A percentile compares a stretch with the other conserved stretches of the same genome.
phyloP scores from a whole-genome alignment of 495 filamentous ascomycete species.

The Trichoderma virens region DNA sequence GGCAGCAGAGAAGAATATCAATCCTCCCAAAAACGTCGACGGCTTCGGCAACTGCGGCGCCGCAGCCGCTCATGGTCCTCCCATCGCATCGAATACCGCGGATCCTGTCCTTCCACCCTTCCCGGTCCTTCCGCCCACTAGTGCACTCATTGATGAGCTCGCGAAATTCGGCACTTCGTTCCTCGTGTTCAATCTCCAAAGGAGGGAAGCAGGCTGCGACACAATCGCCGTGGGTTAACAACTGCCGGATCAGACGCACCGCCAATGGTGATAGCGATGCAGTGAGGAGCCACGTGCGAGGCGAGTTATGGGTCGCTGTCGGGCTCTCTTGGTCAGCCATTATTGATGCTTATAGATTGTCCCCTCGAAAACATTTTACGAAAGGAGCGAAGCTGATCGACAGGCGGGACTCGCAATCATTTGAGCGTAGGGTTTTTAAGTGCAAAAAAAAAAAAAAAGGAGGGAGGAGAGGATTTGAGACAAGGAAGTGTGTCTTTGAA shows the following conservation, averaged over 20 bases:
- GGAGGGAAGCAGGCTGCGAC: slow-evolving; percentile 71
- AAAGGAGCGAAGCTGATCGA: neutral
- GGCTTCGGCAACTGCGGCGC: slow-evolving; percentile 80
- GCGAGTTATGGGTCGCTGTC: slow-evolving; percentile 51
- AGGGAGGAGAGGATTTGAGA: neutral
- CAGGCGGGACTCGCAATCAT: neutral
- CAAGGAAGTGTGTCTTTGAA: neutral
- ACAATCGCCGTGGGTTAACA: slow-evolving; percentile 79
- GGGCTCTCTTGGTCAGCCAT: slow-evolving; percentile 15
- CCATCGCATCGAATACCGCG: slow-evolving; percentile 47
- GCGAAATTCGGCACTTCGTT: slow-evolving; percentile 46
- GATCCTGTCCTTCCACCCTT: slow-evolving; percentile 52
- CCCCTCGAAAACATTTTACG: slow-evolving; percentile 1
- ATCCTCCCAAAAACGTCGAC: slow-evolving; percentile 75
- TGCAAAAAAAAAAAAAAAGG: neutral
- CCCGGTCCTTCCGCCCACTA: slow-evolving; percentile 44
- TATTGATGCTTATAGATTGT: slow-evolving; percentile 5
- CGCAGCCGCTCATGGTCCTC: slow-evolving; percentile 52
- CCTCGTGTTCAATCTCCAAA: slow-evolving; percentile 54
- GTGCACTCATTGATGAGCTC: slow-evolving; percentile 53
- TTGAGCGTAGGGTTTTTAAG: neutral
- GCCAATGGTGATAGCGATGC: slow-evolving; percentile 74
- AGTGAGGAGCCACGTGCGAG: slow-evolving; percentile 80
- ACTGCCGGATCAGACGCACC: slow-evolving; percentile 59
- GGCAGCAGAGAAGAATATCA: slow-evolving; percentile 84